Conservation (phyloP, 768 basidiomycete genomes). For the Termitomyces sp. region DNA sequence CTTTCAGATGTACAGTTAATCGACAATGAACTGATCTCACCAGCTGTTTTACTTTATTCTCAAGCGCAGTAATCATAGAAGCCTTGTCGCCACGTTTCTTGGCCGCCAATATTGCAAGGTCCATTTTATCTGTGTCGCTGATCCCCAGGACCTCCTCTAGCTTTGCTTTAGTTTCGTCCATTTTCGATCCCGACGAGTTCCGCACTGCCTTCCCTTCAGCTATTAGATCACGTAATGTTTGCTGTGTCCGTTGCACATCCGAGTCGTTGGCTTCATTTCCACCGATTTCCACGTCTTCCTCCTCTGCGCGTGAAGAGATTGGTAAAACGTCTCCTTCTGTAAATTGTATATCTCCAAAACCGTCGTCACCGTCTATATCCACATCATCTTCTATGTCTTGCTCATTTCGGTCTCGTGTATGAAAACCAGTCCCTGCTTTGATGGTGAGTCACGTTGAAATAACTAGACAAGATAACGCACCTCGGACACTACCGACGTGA, state of each 20-base stretch:
- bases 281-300: slow-evolving; percentile 39
- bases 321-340: slow-evolving; percentile 65
- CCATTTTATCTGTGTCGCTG: slow-evolving; percentile 38
- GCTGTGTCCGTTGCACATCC: slow-evolving; percentile 23
- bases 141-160: slow-evolving; percentile 35
- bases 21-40: slow-evolving; percentile 25
- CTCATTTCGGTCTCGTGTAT: slow-evolving; percentile 47
- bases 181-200: slow-evolving; percentile 13
- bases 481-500: slow-evolving; percentile 44
- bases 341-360: slow-evolving; percentile 70
- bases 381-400: slow-evolving; percentile 75
- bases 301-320: slow-evolving; percentile 20
- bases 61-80: slow-evolving; percentile 49
- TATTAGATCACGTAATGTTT: slow-evolving; percentile 47
- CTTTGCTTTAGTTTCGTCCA: slow-evolving; percentile 21
- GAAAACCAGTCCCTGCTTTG: slow-evolving; percentile 64
- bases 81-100: slow-evolving; percentile 40
- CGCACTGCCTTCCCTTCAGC: slow-evolving; percentile 40
- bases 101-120: slow-evolving; percentile 44
- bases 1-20: not conserved
- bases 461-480: slow-evolving; percentile 20
- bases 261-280: slow-evolving; percentile 26
- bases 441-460: not conserved
- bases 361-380: slow-evolving; percentile 74
- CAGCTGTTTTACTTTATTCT: slow-evolving; percentile 53